Percentiles rank a stretch among this genome's conserved stretches.
phyloP scores from a whole-genome alignment of 2,329 filamentous ascomycete genomes.

The Aspergillus costaricaensis region DNA sequence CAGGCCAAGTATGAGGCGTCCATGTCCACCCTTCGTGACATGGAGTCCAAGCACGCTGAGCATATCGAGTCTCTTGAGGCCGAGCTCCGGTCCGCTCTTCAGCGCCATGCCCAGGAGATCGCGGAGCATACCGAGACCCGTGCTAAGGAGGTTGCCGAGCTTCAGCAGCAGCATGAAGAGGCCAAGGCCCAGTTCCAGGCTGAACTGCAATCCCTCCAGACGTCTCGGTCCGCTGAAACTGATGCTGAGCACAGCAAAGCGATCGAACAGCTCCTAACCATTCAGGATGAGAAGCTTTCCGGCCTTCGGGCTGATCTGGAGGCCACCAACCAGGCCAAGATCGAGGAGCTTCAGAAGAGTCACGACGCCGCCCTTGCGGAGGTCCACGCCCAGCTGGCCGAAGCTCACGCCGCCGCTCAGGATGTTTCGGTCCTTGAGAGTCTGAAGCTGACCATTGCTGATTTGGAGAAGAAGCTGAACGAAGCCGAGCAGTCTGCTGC shows the following conservation, averaged over 20 bases:
- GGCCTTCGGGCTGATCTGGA: constrained; percentile 41
- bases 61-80: constrained; percentile 32
- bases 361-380: constrained; percentile 39
- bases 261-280: constrained; percentile 44
- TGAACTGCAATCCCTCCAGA: constrained; percentile 40
- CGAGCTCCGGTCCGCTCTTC: constrained; percentile 25
- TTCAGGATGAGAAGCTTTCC: constrained; percentile 43
- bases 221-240: constrained; percentile 37
- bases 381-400: constrained; percentile 36
- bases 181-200: constrained; percentile 36
- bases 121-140: constrained; percentile 31
- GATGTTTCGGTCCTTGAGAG: constrained; percentile 41
- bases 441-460: constrained; percentile 45
- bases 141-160: constrained; percentile 34
- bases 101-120: constrained; percentile 31
- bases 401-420: constrained; percentile 38
- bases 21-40: constrained; percentile 28
- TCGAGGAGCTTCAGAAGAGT: constrained; percentile 38
- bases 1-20: constrained; percentile 40
- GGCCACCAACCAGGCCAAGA: constrained; percentile 35
- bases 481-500: constrained; percentile 51
- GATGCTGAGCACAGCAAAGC: constrained; percentile 43
- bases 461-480: constrained; percentile 66
- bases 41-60: constrained; percentile 35
- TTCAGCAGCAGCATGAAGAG: constrained; percentile 40